Conservation (phyloP, 257 asterid genomes). For the Nicotiana tabacum region DNA sequence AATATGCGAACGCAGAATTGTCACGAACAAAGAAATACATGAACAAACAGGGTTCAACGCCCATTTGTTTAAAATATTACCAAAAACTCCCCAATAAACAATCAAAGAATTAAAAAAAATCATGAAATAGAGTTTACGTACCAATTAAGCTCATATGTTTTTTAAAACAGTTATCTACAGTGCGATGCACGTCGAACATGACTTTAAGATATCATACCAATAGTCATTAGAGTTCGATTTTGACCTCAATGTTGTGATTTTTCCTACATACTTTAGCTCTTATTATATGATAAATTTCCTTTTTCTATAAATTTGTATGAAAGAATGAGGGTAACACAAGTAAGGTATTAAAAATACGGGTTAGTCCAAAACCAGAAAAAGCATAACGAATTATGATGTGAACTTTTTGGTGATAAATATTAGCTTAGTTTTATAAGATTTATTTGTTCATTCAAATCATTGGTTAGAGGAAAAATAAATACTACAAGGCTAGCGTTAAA, state of each 20-base stretch:
- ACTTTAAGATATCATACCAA: background rate
- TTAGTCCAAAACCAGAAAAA: background rate
- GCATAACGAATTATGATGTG: background rate
- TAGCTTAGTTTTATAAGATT: too few species aligned
- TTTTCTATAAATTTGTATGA: too few species aligned
- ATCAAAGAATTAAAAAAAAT: background rate
- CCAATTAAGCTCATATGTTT: background rate
- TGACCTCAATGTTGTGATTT: background rate
- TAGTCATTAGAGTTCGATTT: background rate
- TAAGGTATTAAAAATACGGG: background rate
- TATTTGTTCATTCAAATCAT: background rate
- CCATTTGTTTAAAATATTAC: background rate
- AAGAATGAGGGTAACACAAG: background rate
- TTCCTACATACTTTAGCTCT: too few species aligned
- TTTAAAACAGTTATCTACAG: background rate
- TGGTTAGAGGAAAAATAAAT: background rate
- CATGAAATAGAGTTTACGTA: background rate
- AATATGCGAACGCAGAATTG: too few species aligned
- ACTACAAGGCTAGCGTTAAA: background rate
- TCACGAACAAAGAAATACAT: too few species aligned
- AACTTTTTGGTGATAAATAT: background rate
- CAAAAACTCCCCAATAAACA: background rate
- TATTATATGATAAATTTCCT: background rate
- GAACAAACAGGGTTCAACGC: background rate
- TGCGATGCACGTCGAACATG: background rate